Base-by-base conservation (phyloP, 345 rosid genomes). In the Litchi chinensis region DNA sequence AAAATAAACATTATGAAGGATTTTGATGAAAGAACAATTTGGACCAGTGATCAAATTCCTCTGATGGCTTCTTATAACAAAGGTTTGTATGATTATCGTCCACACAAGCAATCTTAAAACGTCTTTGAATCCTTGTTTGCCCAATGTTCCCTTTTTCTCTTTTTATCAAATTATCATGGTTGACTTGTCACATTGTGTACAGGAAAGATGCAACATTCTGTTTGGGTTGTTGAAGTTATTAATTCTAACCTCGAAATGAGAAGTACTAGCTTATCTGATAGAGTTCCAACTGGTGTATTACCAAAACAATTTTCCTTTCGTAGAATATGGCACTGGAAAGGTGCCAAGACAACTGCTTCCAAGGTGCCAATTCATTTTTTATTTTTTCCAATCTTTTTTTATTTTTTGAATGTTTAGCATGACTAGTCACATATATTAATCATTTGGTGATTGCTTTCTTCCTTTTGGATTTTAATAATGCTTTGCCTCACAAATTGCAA, bases 161-260 rank as follows among this genome's bases (percentile, higher is more conserved):
- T 50, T 54, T 5, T 50, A 60, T 16, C 76, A 54, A 13, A 56
- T 65, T 76, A 39, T 68, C 70, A 41, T 57, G 76, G 80, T 78
- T 73, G 77, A 80, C 43, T 59, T 50, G 52, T 68, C 62, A 39
- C 56, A 65, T 74, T 32, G 19, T 68, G 50, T 85, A 79, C 91
- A 96, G 99, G 93, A 80, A 91, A 92, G 90, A 86, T 91, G 95
- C 98, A 96, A 72, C 99, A 96, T 80, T 92, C 99, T 26, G 84
- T 96, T 79, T 96, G 98, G 98, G 91, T 87, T 73, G 91, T 85
- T 77, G 96, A 96, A 90, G 78, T 85, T 60, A 82, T 82, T 80
- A 88, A 88, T 82, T 87, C 93, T 32, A 89, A 79, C 78, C 82
- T 73, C 71, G 95, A 90, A 83, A 90, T 81, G 77, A 86, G 76